A percentile compares a stretch with the other conserved stretches of the same genome.
These are phyloP conservation scores for Sporothrix curviconia DNA, from an alignment of 2,329 filamentous ascomycete species.

Conservation along the genomic window DNA sequence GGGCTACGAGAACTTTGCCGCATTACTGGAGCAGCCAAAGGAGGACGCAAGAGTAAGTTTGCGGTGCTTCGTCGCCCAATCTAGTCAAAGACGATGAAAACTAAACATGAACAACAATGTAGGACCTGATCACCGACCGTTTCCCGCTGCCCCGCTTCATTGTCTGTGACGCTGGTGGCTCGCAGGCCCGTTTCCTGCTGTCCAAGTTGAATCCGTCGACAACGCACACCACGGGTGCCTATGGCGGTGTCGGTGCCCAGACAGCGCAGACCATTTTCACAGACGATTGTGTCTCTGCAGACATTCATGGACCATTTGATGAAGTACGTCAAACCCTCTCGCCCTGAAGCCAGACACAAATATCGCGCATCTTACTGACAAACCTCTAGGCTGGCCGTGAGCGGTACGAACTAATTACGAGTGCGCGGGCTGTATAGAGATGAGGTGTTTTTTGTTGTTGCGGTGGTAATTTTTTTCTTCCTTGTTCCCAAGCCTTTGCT, in stretches of 20 bases:
- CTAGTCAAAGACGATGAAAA: no score
- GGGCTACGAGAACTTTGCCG: slow-evolving; percentile 92
- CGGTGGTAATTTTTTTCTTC: not conserved
- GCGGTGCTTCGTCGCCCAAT: no score
- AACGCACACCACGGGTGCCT: slow-evolving; percentile 87
- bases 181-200: slow-evolving; percentile 91
- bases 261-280: slow-evolving; percentile 98
- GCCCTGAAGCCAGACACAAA: no score
- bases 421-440: slow-evolving; percentile 3
- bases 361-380: slow-evolving; percentile 7
- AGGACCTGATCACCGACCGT: slow-evolving; percentile 94
- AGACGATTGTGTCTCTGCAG: slow-evolving; percentile 92
- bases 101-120: no score
- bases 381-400: slow-evolving; percentile 48
- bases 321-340: slow-evolving; percentile 61
- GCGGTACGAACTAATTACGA: slow-evolving; percentile 49
- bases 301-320: slow-evolving; percentile 99
- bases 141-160: slow-evolving; percentile 99
- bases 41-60: slow-evolving; percentile 71
- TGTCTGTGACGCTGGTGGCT: slow-evolving; percentile 96
- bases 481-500: not conserved
- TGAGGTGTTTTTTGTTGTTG: not conserved
- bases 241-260: slow-evolving; percentile 77
- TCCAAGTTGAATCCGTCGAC: slow-evolving; percentile 97
- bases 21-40: slow-evolving; percentile 84